Base-by-base conservation (phyloP, 1,284 basidiomycete species). In the Puccinia hordei region DNA sequence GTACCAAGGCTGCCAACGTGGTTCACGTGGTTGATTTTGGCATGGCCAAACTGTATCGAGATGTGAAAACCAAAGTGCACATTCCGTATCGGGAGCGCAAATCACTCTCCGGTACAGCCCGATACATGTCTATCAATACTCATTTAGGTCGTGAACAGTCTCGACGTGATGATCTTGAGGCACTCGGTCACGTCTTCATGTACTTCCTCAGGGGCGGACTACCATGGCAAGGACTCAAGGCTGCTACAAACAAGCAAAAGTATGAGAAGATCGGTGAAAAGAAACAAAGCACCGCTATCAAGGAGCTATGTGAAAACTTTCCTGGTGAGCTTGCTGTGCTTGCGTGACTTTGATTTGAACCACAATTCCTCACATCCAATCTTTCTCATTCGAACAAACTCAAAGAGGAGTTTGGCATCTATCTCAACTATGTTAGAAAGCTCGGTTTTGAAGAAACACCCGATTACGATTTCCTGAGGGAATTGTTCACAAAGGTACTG, bases 211-310 rank as follows among this genome's bases (percentile, higher is more conserved):
- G 95, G 76, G 95, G 95, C 46, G 86, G 93, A 82, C 86, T 97
- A 71, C 95, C 95, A 38, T 98, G 94, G 95, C 95, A 98, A 86
- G 95, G 95, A 75, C 90, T 98, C 83, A 97, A 96, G 87, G 95
- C 94, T 55, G 94, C 94, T 27, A 97, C 94, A 81, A 96, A 97
- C 88, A 97, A 97, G 88, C 94, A 96, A 87, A 97, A 97, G 88
- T 98, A 97, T 87, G 95, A 98, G 88, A 97, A 96, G 88, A 98
- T 98, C 85, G 94, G 94, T 82, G 95, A 98, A 88, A 98, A 98
- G 90, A 98, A 98, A 88, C 94, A 97, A 88, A 93, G 92, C 69
- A 97, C 95, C 24, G 92, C 93, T 15, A 96, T 97, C 86, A 94
- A 94, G 86, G 94, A 97, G 86, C 88, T 98, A 22, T 93, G 92